These are phyloP conservation scores for Chlamydomonas reinhardtii DNA, from an alignment of 163 green algal genomes.

Conservation along the genomic window DNA sequence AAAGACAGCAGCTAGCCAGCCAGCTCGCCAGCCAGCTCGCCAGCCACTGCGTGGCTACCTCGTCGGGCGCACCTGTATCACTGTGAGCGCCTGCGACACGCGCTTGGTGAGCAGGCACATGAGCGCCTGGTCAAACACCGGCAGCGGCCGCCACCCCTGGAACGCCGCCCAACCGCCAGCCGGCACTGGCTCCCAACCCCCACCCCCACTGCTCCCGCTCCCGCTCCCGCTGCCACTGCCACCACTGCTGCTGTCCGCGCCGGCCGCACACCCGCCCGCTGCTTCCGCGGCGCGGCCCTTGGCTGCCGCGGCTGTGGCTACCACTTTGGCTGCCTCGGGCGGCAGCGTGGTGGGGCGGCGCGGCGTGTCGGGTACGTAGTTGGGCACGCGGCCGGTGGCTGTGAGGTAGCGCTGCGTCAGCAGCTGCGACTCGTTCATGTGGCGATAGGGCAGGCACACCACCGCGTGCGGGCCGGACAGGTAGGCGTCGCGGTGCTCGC, in stretches of 20 bases:
- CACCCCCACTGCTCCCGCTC: too few relatives aligned
- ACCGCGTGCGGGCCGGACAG: constrained; percentile 1
- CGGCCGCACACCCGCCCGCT: background rate
- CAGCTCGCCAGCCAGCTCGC: too few relatives aligned
- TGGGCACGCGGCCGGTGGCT: constrained; percentile 43
- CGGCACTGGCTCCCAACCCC: constrained; percentile 25
- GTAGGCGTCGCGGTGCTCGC: constrained; percentile 22
- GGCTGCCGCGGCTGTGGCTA: too few relatives aligned
- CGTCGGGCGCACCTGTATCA: background rate
- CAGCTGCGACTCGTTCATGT: constrained; percentile 34
- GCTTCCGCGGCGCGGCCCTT: background rate
- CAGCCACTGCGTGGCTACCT: too few relatives aligned
- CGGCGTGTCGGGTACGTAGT: constrained; percentile 32
- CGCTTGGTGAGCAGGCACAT: constrained; percentile 43
- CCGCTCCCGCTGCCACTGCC: too few relatives aligned
- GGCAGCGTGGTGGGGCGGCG: background rate
- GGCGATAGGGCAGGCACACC: constrained; percentile 31
- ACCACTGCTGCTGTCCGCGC: too few relatives aligned
- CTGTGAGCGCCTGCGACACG: constrained; percentile 44
- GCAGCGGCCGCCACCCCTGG: constrained; percentile 40
- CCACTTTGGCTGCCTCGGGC: too few relatives aligned
- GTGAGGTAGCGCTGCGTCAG: constrained; percentile 36
- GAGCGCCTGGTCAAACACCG: constrained; percentile 6
- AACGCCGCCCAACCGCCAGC: constrained; percentile 20
- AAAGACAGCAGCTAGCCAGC: too few relatives aligned